A percentile compares a stretch with the other conserved stretches of the same genome.
Evolutionary conservation across 1,284 basidiomycete species (phyloP).

Genomic region (Peniophora sp.): DNA sequence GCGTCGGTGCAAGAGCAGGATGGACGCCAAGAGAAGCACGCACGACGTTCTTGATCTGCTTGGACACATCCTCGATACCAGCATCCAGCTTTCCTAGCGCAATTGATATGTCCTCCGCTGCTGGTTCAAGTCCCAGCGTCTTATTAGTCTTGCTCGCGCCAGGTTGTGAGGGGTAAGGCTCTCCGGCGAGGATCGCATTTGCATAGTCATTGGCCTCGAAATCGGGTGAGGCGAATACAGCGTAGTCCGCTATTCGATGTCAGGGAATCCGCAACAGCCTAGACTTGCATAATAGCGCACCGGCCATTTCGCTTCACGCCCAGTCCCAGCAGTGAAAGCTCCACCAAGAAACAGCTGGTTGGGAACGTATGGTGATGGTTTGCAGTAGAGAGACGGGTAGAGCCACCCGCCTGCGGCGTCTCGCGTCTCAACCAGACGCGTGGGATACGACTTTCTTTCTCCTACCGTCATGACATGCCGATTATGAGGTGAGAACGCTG

Average conservation of each 20-base stretch:
- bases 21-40: slow-evolving; percentile 19
- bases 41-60: slow-evolving; percentile 79
- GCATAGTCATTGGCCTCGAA: slow-evolving; percentile 89
- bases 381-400: no score
- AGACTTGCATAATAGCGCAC: no score
- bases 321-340: no score
- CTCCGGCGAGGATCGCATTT: slow-evolving; percentile 77
- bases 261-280: not conserved
- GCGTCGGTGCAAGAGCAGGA: slow-evolving; percentile 1
- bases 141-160: slow-evolving; percentile 21
- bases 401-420: no score
- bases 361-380: no score
- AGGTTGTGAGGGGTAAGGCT: slow-evolving; percentile 50
- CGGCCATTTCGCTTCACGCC: no score
- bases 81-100: slow-evolving; percentile 79
- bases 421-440: no score
- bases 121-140: slow-evolving; percentile 37
- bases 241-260: slow-evolving; percentile 40
- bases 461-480: no score
- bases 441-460: no score
- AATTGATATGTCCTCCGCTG: slow-evolving; percentile 74
- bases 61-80: slow-evolving; percentile 83
- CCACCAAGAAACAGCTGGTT: no score
- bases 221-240: slow-evolving; percentile 56
- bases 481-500: no score